Evolutionary conservation across 257 asterid genomes (phyloP).

Genomic region (Cynanchum wilfordii): DNA sequence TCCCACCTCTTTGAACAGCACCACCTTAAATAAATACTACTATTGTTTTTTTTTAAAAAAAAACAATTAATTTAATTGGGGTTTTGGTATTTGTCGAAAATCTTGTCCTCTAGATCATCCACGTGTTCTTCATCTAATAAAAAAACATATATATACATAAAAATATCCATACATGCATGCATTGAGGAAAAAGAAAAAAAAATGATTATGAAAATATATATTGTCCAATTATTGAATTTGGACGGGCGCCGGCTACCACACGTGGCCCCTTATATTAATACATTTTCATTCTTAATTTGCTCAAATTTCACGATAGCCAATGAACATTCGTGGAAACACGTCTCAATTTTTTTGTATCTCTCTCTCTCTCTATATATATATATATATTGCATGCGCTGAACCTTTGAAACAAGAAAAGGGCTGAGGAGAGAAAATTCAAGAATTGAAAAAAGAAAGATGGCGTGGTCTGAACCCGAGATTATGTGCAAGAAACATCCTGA

Average conservation of each 20-base stretch:
- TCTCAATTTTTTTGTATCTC: not conserved
- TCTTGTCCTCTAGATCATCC: not conserved
- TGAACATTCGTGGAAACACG: conserved; percentile 17
- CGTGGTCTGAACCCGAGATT: conserved; percentile 36
- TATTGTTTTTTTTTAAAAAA: not conserved
- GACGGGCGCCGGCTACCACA: conserved; percentile 20
- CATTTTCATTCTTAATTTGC: not conserved
- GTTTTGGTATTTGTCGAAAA: not conserved
- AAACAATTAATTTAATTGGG: not conserved
- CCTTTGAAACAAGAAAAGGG: not conserved
- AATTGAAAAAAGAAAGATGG: conserved; percentile 27
- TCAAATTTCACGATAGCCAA: not conserved
- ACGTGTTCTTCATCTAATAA: conserved; percentile 4
- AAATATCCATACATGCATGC: not conserved
- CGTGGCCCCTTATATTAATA: conserved; percentile 8
- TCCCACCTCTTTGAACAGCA: conserved; percentile 8
- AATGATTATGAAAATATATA: not conserved
- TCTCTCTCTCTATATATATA: not conserved
- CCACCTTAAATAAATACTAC: not conserved
- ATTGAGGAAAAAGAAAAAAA: not conserved
- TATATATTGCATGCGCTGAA: conserved; percentile 1
- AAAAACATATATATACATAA: not conserved
- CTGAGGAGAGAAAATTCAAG: not conserved
- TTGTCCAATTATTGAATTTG: conserved; percentile 13
- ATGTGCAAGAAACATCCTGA: conserved; percentile 54